phyloP scores from a whole-genome alignment of 805 yeast species.

The Huiozyma sinensis region DNA sequence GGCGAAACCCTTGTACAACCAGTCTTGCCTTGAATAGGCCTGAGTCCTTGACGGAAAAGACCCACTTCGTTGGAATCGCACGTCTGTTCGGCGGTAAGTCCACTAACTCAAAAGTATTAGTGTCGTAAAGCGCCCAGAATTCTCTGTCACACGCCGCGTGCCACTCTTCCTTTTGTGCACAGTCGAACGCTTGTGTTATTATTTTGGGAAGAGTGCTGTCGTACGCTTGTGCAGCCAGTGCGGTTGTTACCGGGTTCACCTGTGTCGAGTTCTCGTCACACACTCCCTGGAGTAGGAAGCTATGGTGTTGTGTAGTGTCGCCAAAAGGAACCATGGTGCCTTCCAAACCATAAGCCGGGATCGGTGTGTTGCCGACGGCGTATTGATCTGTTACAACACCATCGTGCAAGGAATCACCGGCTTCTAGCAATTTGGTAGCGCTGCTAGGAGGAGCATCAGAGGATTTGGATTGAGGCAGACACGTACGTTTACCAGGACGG shows the following conservation, averaged over 20 bases:
- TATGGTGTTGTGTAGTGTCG: too few relatives aligned
- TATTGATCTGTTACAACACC: too few relatives aligned
- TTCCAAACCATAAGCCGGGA: neutral
- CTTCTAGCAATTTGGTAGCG: too few relatives aligned
- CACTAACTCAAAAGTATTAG: neutral
- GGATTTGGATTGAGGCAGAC: too few relatives aligned
- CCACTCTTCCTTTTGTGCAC: slow-evolving; percentile 3
- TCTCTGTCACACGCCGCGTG: slow-evolving; percentile 2
- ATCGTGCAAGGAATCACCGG: too few relatives aligned
- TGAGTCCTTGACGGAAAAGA: neutral
- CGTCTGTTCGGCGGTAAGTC: neutral
- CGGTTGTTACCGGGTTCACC: neutral
- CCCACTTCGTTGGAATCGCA: neutral
- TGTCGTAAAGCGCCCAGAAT: slow-evolving; percentile 3
- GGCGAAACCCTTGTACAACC: neutral
- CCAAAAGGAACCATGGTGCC: neutral
- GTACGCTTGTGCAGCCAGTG: neutral
- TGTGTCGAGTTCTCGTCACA: too few relatives aligned
- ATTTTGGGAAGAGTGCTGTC: too few relatives aligned
- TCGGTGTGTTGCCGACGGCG: neutral
- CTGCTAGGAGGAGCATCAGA: too few relatives aligned
- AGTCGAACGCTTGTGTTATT: too few relatives aligned
- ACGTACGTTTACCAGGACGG: too few relatives aligned
- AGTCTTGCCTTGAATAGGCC: neutral
- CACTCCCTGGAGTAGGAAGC: too few relatives aligned